Base-by-base conservation (phyloP, 139 green algal genomes). In the Deuterostichococcus epilithicus region DNA sequence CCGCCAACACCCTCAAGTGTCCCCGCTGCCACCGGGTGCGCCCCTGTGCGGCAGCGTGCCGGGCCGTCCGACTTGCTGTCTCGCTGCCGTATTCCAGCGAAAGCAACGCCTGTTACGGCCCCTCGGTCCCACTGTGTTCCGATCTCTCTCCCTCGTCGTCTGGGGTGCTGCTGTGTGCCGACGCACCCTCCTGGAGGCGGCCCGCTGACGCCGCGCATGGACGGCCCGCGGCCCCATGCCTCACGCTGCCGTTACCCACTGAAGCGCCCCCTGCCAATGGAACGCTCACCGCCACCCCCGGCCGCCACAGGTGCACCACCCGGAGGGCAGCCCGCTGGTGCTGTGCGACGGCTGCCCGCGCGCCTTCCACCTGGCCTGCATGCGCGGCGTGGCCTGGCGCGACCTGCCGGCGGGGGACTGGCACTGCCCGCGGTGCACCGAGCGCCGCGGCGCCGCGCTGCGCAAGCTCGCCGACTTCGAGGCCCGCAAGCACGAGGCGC, bases 1-100 rank as follows among this genome's bases (percentile, higher is more conserved):
- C 85, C 13, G 59, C 75, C 35, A 89, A 90, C 81, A 89, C 81
- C 76, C 86, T 87, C 78, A 89, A 89, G 58, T 90, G 86, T 76
- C 69, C 78, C 60, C 79, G 81, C 28, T 90, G 86, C 76, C 84
- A 86, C 76, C 76, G 76, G 77, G 80, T 89, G 73, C 1, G 74
- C 28, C 25, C 23, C 33, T 20, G 66, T 6, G 42, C 52, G 28
- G 18, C 52, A n/a, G n/a, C n/a, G n/a, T n/a, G n/a, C n/a, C n/a
- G n/a, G n/a, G n/a, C n/a, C n/a, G n/a, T n/a, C n/a, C n/a, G n/a
- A n/a, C n/a, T n/a, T n/a, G n/a, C n/a, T n/a, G n/a, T n/a, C n/a
- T n/a, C n/a, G n/a, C n/a, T n/a, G n/a, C n/a, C n/a, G n/a, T n/a
- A n/a, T n/a, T n/a, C n/a, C n/a, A n/a, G n/a, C n/a, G n/a, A n/a